Evolutionary conservation across 345 rosid species (phyloP), one percentile per base, ranked within the genome.

Genomic region (Clarkia xantiana): DNA sequence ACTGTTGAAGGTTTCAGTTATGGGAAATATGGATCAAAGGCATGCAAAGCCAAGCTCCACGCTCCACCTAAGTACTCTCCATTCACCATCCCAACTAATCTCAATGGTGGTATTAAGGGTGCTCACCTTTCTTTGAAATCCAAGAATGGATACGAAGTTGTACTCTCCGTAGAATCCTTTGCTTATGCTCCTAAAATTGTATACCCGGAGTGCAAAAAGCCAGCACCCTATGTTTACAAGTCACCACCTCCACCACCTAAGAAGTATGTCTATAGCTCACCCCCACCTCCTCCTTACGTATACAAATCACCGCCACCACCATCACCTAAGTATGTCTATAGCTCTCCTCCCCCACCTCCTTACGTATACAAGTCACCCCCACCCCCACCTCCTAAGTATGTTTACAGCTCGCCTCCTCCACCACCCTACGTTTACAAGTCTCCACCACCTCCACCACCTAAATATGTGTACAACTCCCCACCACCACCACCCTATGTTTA

Each of bases 71-170:
- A 68, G 42, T 18, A 42, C 23, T 63, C 69, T 38, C 40, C 62
- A 0, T 68, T 68, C 41, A 60, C n/a, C 47, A 56, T 68, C 40
- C 58, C 69, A 11, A 68, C 73, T 10, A 0, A 40, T 18, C 22
- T 52, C 14, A 72, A 79, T 14, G 0, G 47, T 57, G 85, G 85
- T 10, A 62, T 67, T 18, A 59, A 66, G 53, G 81, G 85, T 18
- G 81, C 77, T 0, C 39, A 56, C 16, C 75, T 79, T n/a, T 66
- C 59, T 12, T 71, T 79, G 49, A 79, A 79, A 60, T 79, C 85
- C 0, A 79, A 79, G 75, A 70, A 64, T 4, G 40, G 70, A 49
- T 47, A 75, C 16, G 81, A 75, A 66, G 75, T 76, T 47, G 79
- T 79, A 29, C 75, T 79, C 50, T 54, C 16, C 0, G 66, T 49